These are phyloP conservation scores for Gaultheria prostrata DNA, from an alignment of 148 eudicot genomes.

Conservation along the genomic window DNA sequence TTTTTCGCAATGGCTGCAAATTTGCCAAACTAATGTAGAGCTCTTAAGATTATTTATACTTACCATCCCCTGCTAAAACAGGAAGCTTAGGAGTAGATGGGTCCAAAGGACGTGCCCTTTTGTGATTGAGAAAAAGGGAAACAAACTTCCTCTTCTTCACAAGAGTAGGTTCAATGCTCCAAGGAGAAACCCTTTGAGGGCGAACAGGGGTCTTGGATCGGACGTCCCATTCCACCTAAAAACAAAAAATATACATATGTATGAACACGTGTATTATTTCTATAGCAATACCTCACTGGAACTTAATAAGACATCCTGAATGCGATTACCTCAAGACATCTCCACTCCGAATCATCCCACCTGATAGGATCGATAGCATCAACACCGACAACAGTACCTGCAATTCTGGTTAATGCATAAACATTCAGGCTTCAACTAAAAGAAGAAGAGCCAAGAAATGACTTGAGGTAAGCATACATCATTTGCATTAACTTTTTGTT, in stretches of 20 bases:
- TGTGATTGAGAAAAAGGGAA: not conserved
- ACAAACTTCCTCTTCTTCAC: not conserved
- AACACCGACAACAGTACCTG: slow-evolving; percentile 19
- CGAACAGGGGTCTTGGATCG: not conserved
- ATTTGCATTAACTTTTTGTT: slow-evolving; percentile 4
- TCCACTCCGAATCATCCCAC: slow-evolving; percentile 27
- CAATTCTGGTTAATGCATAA: slow-evolving; percentile 14
- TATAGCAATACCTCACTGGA: not conserved
- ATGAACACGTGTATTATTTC: too few species aligned
- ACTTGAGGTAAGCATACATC: not conserved
- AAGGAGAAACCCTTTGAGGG: slow-evolving; percentile 24
- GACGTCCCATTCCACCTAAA: slow-evolving; percentile 25
- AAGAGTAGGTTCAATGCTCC: slow-evolving; percentile 19
- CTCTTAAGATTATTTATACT: not conserved
- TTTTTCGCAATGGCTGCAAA: not conserved
- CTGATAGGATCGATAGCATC: slow-evolving; percentile 18
- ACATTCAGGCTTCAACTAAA: slow-evolving; percentile 3
- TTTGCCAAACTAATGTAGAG: not conserved
- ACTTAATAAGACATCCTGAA: not conserved
- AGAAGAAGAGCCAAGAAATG: not conserved
- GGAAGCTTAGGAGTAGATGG: not conserved
- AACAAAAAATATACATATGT: not conserved
- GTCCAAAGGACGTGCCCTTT: slow-evolving; percentile 18
- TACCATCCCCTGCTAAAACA: not conserved
- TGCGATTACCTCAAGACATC: slow-evolving; percentile 21